phyloP scores from a whole-genome alignment of 1,139 yeast genomes.

The Hemisphaericaspora subhashii region DNA sequence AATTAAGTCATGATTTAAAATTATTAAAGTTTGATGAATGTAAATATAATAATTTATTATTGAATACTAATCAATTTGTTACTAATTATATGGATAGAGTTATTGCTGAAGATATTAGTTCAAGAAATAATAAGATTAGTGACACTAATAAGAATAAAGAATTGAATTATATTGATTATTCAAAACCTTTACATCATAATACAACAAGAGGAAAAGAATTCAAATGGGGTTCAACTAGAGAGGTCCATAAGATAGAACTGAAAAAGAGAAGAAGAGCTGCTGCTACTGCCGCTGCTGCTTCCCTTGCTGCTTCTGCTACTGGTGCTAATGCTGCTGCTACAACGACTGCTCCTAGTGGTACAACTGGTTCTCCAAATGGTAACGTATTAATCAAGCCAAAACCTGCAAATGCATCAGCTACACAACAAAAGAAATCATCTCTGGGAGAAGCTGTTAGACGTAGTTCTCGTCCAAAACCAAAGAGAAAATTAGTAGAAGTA shows the following conservation, averaged over 20 bases:
- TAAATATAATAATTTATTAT: conserved; percentile 25
- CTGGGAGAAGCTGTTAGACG: conserved; percentile 14
- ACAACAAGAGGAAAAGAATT: conserved; percentile 29
- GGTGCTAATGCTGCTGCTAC: conserved; percentile 8
- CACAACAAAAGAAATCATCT: neutral
- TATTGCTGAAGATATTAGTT: conserved; percentile 35
- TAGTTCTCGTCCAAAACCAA: conserved; percentile 14
- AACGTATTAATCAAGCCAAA: conserved; percentile 11
- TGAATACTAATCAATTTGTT: conserved; percentile 28
- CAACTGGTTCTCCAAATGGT: conserved; percentile 3
- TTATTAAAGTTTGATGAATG: conserved; percentile 30
- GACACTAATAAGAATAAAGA: conserved; percentile 19
- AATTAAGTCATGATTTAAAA: conserved; percentile 27
- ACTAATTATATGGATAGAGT: conserved; percentile 37
- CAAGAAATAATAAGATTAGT: conserved; percentile 21
- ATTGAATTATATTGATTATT: conserved; percentile 15
- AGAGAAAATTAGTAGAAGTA: conserved; percentile 13
- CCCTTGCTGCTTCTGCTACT: conserved; percentile 8
- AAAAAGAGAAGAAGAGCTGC: conserved; percentile 16
- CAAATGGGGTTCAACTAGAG: conserved; percentile 36
- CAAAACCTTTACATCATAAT: conserved; percentile 19
- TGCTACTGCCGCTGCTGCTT: conserved; percentile 10
- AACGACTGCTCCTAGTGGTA: conserved; percentile 8
- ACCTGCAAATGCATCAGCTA: neutral
- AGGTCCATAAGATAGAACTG: conserved; percentile 16